Conservation (phyloP, 163 green algal species). For the Chloroidium sp. region DNA sequence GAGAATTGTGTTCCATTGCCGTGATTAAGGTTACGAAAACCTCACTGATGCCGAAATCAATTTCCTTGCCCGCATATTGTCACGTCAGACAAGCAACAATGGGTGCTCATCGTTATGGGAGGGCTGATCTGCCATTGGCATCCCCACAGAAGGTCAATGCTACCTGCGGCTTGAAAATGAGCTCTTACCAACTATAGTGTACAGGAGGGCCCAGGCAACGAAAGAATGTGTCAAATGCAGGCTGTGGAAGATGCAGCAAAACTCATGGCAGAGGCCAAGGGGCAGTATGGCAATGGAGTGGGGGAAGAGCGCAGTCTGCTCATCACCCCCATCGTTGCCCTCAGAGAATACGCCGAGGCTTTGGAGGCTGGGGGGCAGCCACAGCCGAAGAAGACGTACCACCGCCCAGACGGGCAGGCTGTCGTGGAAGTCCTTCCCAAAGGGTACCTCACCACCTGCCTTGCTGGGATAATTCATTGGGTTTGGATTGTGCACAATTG, state of each 20-base stretch:
- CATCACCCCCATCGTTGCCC: constrained; percentile 30
- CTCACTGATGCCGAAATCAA: no score
- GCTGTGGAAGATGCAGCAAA: neutral
- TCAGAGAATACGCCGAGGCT: constrained; percentile 40
- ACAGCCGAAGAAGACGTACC: constrained; percentile 4
- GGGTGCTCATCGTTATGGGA: no score
- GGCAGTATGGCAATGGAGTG: neutral
- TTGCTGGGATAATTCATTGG: neutral
- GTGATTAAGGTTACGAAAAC: no score
- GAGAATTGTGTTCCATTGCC: no score
- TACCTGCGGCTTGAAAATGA: no score
- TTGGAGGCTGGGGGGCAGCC: constrained; percentile 31
- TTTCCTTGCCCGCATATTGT: no score
- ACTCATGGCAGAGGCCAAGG: neutral
- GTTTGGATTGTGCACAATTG: neutral
- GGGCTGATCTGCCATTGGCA: no score
- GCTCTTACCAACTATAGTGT: no score
- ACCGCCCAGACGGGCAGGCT: constrained; percentile 32
- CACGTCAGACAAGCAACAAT: no score
- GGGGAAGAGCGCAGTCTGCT: constrained; percentile 13
- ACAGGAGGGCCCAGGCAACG: no score
- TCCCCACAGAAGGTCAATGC: no score
- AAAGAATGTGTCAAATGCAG: neutral
- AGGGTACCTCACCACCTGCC: constrained; percentile 1
- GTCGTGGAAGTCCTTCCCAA: constrained; percentile 44